A percentile compares a stretch with the other conserved stretches of the same genome.
phyloP scores from a whole-genome alignment of 1,284 basidiomycete genomes.

The Peniophora sp. region DNA sequence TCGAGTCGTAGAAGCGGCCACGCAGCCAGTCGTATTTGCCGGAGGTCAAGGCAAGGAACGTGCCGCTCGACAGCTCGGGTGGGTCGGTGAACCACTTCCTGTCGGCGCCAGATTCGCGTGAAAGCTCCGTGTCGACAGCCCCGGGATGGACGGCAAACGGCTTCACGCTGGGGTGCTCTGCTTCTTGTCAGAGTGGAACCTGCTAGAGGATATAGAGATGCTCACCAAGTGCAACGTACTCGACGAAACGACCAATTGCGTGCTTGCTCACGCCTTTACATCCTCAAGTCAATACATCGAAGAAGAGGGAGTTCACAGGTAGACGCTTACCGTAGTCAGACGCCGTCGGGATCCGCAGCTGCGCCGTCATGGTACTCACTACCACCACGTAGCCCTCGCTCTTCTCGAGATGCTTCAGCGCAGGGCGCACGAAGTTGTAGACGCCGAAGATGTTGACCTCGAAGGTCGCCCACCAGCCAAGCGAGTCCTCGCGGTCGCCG shows the following conservation, averaged over 20 bases:
- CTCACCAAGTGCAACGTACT: not conserved
- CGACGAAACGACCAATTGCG: not conserved
- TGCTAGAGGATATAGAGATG: not conserved
- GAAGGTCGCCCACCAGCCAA: conserved; percentile 2
- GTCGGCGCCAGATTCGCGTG: not conserved
- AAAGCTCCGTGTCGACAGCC: not conserved
- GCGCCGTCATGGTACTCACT: conserved; percentile 2
- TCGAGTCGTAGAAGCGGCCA: not conserved
- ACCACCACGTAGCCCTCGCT: conserved; percentile 4
- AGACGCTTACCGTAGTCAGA: not conserved
- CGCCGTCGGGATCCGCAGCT: not conserved
- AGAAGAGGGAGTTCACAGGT: not conserved
- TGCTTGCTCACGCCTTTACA: not conserved
- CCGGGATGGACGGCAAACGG: not conserved
- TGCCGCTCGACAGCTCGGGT: conserved; percentile 4
- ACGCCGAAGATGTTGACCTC: not conserved
- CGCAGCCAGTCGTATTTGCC: conserved; percentile 8
- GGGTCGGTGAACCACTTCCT: not conserved
- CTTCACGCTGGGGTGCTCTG: not conserved
- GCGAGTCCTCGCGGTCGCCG: not conserved
- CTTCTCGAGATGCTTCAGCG: not conserved
- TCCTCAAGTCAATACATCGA: not conserved
- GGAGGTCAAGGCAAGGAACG: conserved; percentile 6
- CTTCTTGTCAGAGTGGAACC: not conserved
- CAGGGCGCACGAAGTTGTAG: not conserved